Conservation (phyloP, 768 basidiomycete species). For the Agaricus sinodeliciosus region DNA sequence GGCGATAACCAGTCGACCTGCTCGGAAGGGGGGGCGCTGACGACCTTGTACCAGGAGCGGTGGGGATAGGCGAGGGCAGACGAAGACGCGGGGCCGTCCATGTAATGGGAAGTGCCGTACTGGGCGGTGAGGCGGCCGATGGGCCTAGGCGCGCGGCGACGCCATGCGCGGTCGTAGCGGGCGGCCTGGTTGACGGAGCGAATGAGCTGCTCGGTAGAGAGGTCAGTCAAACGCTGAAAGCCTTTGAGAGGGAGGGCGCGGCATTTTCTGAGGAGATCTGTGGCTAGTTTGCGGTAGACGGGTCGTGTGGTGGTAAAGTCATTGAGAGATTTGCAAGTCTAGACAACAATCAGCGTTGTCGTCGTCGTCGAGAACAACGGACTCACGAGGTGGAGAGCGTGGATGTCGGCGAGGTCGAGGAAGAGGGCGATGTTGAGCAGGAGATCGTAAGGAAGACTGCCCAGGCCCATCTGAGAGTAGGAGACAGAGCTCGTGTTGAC, state of each 20-base stretch:
- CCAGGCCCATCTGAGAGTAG: constrained; percentile 25
- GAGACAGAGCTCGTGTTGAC: background rate
- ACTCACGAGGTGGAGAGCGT: constrained; percentile 56
- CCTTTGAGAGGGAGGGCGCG: constrained; percentile 64
- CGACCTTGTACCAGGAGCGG: constrained; percentile 59
- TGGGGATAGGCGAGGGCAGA: constrained; percentile 8
- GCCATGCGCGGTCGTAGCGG: constrained; percentile 58
- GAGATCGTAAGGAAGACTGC: constrained; percentile 61
- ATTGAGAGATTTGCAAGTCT: constrained; percentile 61
- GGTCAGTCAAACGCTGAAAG: constrained; percentile 62
- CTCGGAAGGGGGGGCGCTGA: constrained; percentile 58
- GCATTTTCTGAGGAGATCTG: constrained; percentile 55
- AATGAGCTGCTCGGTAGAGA: constrained; percentile 55
- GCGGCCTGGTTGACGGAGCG: constrained; percentile 57
- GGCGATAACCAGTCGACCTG: constrained; percentile 75
- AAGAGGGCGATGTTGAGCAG: constrained; percentile 60
- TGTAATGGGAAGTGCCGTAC: constrained; percentile 27
- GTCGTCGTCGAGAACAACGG: background rate
- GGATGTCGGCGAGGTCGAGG: constrained; percentile 55
- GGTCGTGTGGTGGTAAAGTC: constrained; percentile 59
- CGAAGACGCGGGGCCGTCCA: constrained; percentile 20
- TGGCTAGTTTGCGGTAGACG: constrained; percentile 61
- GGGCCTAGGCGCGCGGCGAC: constrained; percentile 49
- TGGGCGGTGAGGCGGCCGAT: constrained; percentile 25
- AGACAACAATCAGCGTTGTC: background rate